Evolutionary conservation across 768 basidiomycete genomes (phyloP).

Genomic region (Harrya chromipes): DNA sequence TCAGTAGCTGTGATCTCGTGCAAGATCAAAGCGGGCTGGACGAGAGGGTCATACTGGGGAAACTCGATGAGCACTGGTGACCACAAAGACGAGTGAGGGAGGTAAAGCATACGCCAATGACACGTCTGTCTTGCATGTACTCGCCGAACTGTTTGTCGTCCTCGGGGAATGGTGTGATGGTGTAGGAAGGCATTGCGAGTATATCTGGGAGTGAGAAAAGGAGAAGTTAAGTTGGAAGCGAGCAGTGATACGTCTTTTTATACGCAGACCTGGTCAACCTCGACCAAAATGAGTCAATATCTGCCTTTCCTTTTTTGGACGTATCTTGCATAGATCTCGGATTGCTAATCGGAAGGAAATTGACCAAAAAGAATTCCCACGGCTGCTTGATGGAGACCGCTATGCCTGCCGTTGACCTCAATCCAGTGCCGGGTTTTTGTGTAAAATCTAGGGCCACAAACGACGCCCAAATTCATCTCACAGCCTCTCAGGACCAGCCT

Average conservation of each 20-base stretch:
- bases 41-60: conserved; percentile 87
- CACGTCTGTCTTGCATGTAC: conserved; percentile 79
- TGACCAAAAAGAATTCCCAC: neutral
- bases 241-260: conserved; percentile 26
- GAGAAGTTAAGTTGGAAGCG: conserved; percentile 2
- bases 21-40: conserved; percentile 87
- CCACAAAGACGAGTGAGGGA: neutral
- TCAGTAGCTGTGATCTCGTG: conserved; percentile 76
- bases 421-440: conserved; percentile 69
- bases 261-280: conserved; percentile 6
- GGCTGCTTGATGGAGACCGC: conserved; percentile 17
- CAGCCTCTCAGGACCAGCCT: conserved; percentile 7
- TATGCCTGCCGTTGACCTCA: conserved; percentile 35
- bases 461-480: conserved; percentile 30
- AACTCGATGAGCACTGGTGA: conserved; percentile 13
- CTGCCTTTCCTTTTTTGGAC: neutral
- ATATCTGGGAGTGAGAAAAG: neutral
- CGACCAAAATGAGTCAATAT: neutral
- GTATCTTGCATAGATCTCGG: neutral
- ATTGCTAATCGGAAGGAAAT: conserved; percentile 6
- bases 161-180: conserved; percentile 60
- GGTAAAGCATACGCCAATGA: conserved; percentile 59
- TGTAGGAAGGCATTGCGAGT: conserved; percentile 31
- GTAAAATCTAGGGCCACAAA: conserved; percentile 54
- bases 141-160: conserved; percentile 61